Base-by-base conservation (phyloP, 768 basidiomycete species). In the Lyophyllum shimeji region DNA sequence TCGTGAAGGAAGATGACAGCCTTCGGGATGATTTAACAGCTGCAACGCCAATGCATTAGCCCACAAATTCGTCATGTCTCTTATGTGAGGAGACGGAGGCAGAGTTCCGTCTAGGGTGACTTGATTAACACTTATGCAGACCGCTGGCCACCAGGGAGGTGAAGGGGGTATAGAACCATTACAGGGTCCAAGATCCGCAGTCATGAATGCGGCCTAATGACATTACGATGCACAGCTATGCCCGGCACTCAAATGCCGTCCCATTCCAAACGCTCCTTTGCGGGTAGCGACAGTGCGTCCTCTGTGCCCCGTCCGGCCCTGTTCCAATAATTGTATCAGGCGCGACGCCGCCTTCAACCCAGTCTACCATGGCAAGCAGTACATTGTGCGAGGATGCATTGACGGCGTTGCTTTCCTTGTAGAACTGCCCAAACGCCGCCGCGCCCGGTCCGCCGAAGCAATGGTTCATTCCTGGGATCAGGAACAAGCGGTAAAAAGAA, bases 271-370 rank as follows among this genome's bases (percentile, higher is more conserved):
- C 39, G n/a, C 39, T 40, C 17, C 39, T 40, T n/a, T 40, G 39
- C 39, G 39, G 39, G 39, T 40, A 40, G n/a, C 39, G 39, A 40
- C 39, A 40, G 18, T 40, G 39, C 17, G 6, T 4, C n/a, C 39
- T 40, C 39, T 40, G 17, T 7, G 15, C 9, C 39, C n/a, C 39
- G 9, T 40, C 39, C 2, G 18, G 17, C 6, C 3, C 39, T 18
- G 39, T 40, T 15, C 39, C 39, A n/a, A 40, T 9, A 18, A 40
- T 40, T n/a, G 39, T 18, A 7, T 40, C 56, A 18, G 60, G 60
- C 7, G 60, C 55, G 8, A 42, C 50, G 3, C 51, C 53, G 6
- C 40, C 29, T 43, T 61, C 60, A 1, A 61, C 60, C 60, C 56
- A 61, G 13, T 48, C 53, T 20, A 59, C 50, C 45, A 59, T 49